phyloP scores from a whole-genome alignment of 768 basidiomycete genomes.

The Gloeostereum incarnatum region DNA sequence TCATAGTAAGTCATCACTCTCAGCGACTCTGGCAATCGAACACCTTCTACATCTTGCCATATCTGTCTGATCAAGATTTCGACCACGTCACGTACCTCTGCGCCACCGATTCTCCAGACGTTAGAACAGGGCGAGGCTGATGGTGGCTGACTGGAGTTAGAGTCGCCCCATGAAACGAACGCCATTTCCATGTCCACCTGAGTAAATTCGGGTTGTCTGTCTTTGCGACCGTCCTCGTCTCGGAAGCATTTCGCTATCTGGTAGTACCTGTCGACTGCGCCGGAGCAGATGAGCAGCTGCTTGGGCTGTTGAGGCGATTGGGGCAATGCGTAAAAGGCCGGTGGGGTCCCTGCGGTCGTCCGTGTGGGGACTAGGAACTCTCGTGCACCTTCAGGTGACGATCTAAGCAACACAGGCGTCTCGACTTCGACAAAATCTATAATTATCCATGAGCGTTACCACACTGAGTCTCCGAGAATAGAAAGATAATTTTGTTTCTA shows the following conservation, averaged over 20 bases:
- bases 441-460: slow-evolving; percentile 9
- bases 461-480: slow-evolving; percentile 8
- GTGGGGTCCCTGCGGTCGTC: slow-evolving; percentile 17
- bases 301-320: slow-evolving; percentile 97
- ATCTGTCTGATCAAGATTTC: slow-evolving; percentile 67
- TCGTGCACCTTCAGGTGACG: slow-evolving; percentile 89
- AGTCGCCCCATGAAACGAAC: slow-evolving; percentile 74
- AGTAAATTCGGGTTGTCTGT: slow-evolving; percentile 95
- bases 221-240: slow-evolving; percentile 91
- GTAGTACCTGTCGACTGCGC: slow-evolving; percentile 83
- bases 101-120: slow-evolving; percentile 80
- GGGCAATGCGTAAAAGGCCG: slow-evolving; percentile 74
- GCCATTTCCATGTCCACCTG: slow-evolving; percentile 97
- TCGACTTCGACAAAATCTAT: slow-evolving; percentile 90
- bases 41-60: slow-evolving; percentile 63
- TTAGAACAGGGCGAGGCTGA: slow-evolving; percentile 15
- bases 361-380: slow-evolving; percentile 90
- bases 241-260: slow-evolving; percentile 93
- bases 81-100: slow-evolving; percentile 70
- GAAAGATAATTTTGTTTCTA: slow-evolving; percentile 6
- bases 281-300: slow-evolving; percentile 86
- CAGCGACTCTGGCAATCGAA: slow-evolving; percentile 55
- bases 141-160: slow-evolving; percentile 10
- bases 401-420: slow-evolving; percentile 84
- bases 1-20: slow-evolving; percentile 81